Conservation (phyloP, 148 eudicot genomes). For the Diospyros kaki region DNA sequence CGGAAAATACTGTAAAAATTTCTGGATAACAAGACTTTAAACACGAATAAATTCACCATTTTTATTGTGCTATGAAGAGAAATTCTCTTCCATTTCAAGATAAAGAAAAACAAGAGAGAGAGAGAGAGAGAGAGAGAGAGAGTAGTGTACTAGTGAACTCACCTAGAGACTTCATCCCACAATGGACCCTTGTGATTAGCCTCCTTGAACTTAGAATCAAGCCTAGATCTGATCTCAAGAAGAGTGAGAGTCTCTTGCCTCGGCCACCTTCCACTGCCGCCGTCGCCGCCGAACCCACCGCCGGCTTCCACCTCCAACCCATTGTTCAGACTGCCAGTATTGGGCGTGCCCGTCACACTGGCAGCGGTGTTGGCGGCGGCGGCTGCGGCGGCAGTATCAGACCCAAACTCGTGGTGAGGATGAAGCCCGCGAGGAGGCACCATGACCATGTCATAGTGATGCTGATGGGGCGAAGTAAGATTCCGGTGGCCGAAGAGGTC, state of each 20-base stretch:
- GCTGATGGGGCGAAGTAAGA: background rate
- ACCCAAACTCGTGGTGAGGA: conserved; percentile 14
- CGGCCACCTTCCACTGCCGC: conserved; percentile 80
- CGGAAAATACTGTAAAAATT: no score
- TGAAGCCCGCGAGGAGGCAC: conserved; percentile 6
- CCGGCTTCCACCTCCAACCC: conserved; percentile 19
- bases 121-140: background rate
- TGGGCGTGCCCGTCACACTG: background rate
- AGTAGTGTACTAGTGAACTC: background rate
- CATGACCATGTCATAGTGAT: conserved; percentile 32
- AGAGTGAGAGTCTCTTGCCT: conserved; percentile 86
- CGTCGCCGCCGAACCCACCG: conserved; percentile 24
- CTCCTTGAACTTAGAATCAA: conserved; percentile 83
- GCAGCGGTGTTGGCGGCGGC: conserved; percentile 5
- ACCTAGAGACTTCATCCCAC: conserved; percentile 99
- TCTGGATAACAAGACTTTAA: no score
- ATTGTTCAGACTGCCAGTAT: no score
- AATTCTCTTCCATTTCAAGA: no score
- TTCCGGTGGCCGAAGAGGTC: conserved; percentile 35
- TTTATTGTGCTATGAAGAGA: no score
- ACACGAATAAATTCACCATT: no score
- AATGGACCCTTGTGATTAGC: conserved; percentile 92
- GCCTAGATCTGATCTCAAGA: conserved; percentile 80
- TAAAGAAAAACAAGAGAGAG: no score
- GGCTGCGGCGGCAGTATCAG: conserved; percentile 19